phyloP scores from a whole-genome alignment of 1,139 yeast genomes.

The Lodderomyces elongisporus region DNA sequence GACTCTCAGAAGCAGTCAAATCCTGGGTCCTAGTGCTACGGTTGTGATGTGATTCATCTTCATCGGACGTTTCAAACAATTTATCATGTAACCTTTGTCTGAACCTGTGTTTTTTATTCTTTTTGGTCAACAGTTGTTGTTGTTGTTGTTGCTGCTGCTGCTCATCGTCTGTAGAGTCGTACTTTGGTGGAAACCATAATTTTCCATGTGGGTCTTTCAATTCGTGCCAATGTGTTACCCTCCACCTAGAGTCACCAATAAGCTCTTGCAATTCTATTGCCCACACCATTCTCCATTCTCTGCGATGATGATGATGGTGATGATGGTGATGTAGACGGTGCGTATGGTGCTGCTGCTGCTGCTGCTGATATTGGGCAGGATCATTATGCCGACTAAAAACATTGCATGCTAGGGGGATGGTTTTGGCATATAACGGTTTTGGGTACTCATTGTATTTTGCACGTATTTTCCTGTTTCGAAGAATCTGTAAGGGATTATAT shows the following conservation, averaged over 20 bases:
- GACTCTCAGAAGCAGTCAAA: neutral
- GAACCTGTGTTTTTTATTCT: conserved; percentile 6
- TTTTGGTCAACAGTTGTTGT: neutral
- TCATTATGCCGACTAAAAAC: conserved; percentile 42
- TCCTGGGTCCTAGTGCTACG: neutral
- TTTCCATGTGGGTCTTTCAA: conserved; percentile 50
- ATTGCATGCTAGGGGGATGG: conserved; percentile 49
- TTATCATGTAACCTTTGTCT: conserved; percentile 25
- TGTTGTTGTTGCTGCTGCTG: neutral
- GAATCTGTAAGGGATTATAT: conserved; percentile 76
- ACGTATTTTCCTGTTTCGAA: conserved; percentile 60
- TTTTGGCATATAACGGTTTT: conserved; percentile 26
- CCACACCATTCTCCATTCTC: conserved; percentile 50
- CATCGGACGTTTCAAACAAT: conserved; percentile 20
- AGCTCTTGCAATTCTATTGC: conserved; percentile 62
- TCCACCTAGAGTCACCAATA: conserved; percentile 61
- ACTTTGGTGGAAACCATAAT: conserved; percentile 48
- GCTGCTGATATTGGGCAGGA: conserved; percentile 12
- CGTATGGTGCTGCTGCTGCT: conserved; percentile 13
- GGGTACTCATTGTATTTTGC: conserved; percentile 43
- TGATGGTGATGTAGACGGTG: too few relatives aligned
- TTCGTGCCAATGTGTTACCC: conserved; percentile 61
- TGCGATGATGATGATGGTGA: too few relatives aligned
- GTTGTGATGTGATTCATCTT: conserved; percentile 9
- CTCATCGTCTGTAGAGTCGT: conserved; percentile 1